Base-by-base conservation (phyloP, 768 basidiomycete genomes). In the Agaricus sinodeliciosus region DNA sequence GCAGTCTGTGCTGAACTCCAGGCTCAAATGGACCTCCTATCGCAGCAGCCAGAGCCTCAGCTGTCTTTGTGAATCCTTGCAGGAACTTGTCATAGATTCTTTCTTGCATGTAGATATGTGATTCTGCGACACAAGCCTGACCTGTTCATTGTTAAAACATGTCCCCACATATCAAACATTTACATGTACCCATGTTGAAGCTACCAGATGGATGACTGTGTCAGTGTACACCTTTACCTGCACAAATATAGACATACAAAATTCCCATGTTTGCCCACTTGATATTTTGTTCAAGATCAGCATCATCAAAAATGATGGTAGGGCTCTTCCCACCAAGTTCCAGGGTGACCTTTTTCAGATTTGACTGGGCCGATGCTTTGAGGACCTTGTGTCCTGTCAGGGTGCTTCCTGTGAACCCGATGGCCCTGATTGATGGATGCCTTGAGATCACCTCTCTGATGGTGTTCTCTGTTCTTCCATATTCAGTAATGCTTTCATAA, bases 341-440 rank as follows among this genome's bases (percentile, higher is more conserved):
- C 43, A 88, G 77, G 9, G 85, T 83, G 43, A 86, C 83, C 49
- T 76, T 75, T 69, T 92, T 92, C 61, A 91, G 64, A 64, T 91
- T 92, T 26, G 78, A 78, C 63, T 81, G 74, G 0, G 85, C 76
- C 1, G 90, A 78, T 3, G 87, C 84, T 59, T 85, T 78, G 72
- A 87, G 67, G 64, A 91, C 75, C 58, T 77, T 79, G 43, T 86
- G 79, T 3, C 90, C 90, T 37, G 80, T 78, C 40, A 81, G 68
- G 6, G 86, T 87, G 50, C 82, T 84, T 5, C 89, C 88, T 3
- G 90, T 91, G 69, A 91, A 90, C 0, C 87, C 82, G 18, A 89
- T 69, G 67, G 89, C 90, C 48, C 80, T 75, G 56, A 90, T 84
- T 8, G 67, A 67, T 59, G 73, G 74, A 68, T 90, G 87, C 43